These are phyloP conservation scores for Entonaema liquescens DNA, from an alignment of 495 filamentous ascomycete species.

Conservation along the genomic window DNA sequence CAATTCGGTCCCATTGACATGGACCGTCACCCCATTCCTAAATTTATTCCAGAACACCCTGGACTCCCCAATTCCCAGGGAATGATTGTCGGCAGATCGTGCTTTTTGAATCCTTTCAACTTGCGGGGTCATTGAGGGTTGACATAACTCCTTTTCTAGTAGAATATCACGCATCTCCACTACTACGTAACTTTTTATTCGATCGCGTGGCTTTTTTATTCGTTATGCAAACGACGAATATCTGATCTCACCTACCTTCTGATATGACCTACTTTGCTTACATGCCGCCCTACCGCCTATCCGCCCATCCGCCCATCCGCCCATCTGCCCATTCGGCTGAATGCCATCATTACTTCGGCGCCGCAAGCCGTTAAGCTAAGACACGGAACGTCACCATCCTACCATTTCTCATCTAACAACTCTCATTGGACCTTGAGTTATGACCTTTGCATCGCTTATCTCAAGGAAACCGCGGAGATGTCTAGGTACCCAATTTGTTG, in stretches of 20 bases:
- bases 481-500: neutral
- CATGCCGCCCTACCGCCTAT: neutral
- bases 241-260: neutral
- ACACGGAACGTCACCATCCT: neutral
- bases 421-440: neutral
- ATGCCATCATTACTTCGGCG: neutral
- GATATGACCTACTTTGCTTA: neutral
- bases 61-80: neutral
- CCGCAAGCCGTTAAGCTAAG: neutral
- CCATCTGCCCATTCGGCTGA: too few species aligned
- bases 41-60: constrained; percentile 22
- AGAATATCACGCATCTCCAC: constrained; percentile 4
- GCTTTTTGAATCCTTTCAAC: constrained; percentile 32
- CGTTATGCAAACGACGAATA: neutral
- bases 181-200: constrained; percentile 4
- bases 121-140: constrained; percentile 33
- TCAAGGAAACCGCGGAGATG: neutral
- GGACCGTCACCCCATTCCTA: constrained; percentile 20
- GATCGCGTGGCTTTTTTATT: neutral
- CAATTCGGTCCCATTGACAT: constrained; percentile 20
- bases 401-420: neutral
- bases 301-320: too few species aligned
- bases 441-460: neutral
- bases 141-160: neutral
- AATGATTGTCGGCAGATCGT: constrained; percentile 36